phyloP scores from a whole-genome alignment of 176 grass and related monocot genomes.

The Bolboschoenus planiculmis region DNA sequence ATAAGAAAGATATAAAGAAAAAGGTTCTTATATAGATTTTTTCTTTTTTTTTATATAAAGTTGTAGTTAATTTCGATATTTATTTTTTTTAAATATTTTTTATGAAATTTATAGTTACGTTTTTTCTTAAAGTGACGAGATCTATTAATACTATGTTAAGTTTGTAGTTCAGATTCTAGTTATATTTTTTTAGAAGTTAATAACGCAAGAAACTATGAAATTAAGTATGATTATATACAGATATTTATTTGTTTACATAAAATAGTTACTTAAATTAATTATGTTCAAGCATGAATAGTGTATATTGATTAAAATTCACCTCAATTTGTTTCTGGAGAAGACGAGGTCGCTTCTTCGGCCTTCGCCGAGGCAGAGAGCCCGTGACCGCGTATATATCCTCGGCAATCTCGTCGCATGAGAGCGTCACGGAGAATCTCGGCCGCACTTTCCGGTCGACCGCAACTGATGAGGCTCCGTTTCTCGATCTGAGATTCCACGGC shows the following conservation, averaged over 20 bases:
- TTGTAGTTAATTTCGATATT: no score
- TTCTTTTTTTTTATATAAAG: no score
- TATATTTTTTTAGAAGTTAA: no score
- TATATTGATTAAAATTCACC: conserved; percentile 38
- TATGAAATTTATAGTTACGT: no score
- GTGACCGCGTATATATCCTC: conserved; percentile 89
- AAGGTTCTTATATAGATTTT: neutral
- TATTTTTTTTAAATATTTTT: no score
- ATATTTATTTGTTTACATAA: no score
- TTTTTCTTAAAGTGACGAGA: no score
- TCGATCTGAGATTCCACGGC: conserved; percentile 82
- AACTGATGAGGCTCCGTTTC: neutral
- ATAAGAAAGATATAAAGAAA: neutral
- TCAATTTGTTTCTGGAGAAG: conserved; percentile 73
- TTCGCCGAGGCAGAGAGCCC: conserved; percentile 69
- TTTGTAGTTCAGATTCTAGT: no score
- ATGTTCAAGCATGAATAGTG: neutral
- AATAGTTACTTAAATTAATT: no score
- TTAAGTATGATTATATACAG: neutral
- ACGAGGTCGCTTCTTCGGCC: conserved; percentile 74
- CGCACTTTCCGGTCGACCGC: conserved; percentile 8
- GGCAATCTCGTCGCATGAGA: conserved; percentile 78
- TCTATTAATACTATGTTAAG: no score
- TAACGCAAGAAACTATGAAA: neutral
- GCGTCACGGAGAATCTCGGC: conserved; percentile 43